Conservation (phyloP, 176 grass and related monocot species). For the Juncus inflexus region DNA sequence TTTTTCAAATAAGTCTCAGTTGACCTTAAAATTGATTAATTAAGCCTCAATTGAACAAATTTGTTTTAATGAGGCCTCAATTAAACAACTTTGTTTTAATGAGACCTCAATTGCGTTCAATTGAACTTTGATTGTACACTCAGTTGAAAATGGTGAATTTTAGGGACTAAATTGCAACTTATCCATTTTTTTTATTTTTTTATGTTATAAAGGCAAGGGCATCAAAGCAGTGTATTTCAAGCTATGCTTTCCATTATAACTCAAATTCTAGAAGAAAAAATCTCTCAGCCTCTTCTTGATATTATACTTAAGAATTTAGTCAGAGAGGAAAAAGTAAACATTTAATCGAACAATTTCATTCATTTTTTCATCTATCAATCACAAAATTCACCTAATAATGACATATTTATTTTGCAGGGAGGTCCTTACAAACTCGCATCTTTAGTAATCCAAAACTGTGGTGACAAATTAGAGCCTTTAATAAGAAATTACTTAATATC, state of each 20-base stretch:
- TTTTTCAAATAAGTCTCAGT: conserved; percentile 11
- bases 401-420: conserved; percentile 45
- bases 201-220: conserved; percentile 55
- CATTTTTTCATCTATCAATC: conserved; percentile 19
- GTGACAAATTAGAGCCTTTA: conserved; percentile 54
- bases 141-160: not conserved
- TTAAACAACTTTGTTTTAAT: not conserved
- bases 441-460: conserved; percentile 54
- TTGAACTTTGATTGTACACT: not conserved
- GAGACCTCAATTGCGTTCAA: not conserved
- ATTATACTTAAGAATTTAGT: conserved; percentile 75
- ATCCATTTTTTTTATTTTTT: not conserved
- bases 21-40: conserved; percentile 3
- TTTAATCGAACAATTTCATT: too few relatives aligned
- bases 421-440: conserved; percentile 61
- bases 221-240: conserved; percentile 63
- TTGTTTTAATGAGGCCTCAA: not conserved
- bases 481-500: conserved; percentile 56
- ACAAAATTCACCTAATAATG: not conserved
- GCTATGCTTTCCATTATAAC: conserved; percentile 78
- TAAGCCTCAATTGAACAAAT: not conserved
- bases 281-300: conserved; percentile 68
- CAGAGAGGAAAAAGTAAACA: conserved; percentile 89
- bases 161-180: conserved; percentile 7
- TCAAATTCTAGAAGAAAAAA: conserved; percentile 76